phyloP scores from a whole-genome alignment of 768 basidiomycete genomes.

The Boletellus ananas region DNA sequence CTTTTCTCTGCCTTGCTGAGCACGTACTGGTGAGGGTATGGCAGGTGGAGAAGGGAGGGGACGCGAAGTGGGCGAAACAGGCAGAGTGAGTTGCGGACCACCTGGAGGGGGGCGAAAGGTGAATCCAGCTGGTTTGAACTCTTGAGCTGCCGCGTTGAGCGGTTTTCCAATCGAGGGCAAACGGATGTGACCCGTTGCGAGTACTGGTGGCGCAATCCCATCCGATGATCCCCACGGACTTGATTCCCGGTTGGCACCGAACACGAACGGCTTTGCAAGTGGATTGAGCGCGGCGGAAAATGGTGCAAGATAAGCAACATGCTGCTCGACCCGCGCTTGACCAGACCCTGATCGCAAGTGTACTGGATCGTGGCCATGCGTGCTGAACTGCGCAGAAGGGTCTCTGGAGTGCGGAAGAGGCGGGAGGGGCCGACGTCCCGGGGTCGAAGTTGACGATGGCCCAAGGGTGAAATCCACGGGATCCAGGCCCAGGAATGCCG shows the following conservation, averaged over 20 bases:
- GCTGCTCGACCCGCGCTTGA: conserved; percentile 35
- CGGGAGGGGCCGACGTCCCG: conserved; percentile 49
- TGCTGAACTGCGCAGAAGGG: conserved; percentile 57
- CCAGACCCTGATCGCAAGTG: conserved; percentile 55
- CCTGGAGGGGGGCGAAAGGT: conserved; percentile 72
- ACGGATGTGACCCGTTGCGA: conserved; percentile 34
- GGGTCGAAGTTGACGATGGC: conserved; percentile 42
- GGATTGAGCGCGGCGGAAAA: conserved; percentile 56
- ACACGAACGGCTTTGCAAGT: conserved; percentile 80
- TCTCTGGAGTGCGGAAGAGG: conserved; percentile 63
- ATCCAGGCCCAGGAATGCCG: conserved; percentile 44
- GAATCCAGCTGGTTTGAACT: conserved; percentile 77
- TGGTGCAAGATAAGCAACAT: conserved; percentile 12
- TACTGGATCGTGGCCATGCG: conserved; percentile 56
- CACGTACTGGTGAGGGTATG: conserved; percentile 21
- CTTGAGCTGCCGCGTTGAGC: conserved; percentile 75
- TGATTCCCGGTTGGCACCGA: conserved; percentile 45
- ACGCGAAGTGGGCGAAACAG: conserved; percentile 30
- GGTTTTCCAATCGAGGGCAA: conserved; percentile 55
- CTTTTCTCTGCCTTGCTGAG: conserved; percentile 75
- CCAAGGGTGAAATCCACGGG: conserved; percentile 44
- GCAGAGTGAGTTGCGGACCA: conserved; percentile 51
- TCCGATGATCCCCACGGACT: conserved; percentile 34
- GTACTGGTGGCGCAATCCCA: conserved; percentile 35
- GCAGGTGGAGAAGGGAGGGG: conserved; percentile 39